A percentile compares a stretch with the other conserved stretches of the same genome.
Evolutionary conservation across 345 rosid species (phyloP).

Genomic region (Gossypium stocksii): DNA sequence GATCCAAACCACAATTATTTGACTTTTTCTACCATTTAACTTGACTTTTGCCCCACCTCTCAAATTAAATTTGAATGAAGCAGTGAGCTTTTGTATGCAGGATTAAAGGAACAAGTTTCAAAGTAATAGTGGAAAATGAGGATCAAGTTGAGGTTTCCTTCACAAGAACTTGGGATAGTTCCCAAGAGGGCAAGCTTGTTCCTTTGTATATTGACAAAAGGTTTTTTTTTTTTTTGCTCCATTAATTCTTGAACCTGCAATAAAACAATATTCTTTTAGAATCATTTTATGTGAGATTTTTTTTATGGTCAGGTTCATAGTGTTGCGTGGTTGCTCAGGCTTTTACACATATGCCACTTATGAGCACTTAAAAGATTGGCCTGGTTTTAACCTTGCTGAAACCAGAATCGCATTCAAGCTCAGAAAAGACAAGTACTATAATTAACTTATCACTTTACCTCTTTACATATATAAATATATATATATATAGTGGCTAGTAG

Average conservation of each 20-base stretch:
- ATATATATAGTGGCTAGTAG: no score
- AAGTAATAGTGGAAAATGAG: constrained; percentile 41
- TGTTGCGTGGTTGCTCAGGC: constrained; percentile 76
- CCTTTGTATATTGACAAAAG: constrained; percentile 73
- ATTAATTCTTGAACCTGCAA: not conserved
- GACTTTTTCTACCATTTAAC: not conserved
- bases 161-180: constrained; percentile 47
- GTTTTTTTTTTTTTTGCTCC: constrained; percentile 23
- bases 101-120: constrained; percentile 53
- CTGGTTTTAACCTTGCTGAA: constrained; percentile 68
- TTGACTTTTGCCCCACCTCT: not conserved
- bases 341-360: constrained; percentile 83
- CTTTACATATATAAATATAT: no score
- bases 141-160: constrained; percentile 63
- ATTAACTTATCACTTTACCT: not conserved
- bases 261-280: not conserved
- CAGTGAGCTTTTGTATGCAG: constrained; percentile 26
- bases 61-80: not conserved
- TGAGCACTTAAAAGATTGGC: constrained; percentile 75
- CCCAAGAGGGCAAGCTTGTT: constrained; percentile 33
- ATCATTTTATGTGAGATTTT: not conserved
- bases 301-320: constrained; percentile 46
- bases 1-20: no score
- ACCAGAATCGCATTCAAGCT: constrained; percentile 62
- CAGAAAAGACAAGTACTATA: constrained; percentile 56